Base-by-base conservation (phyloP, 2,329 filamentous ascomycete genomes). In the Colletotrichum scovillei region DNA sequence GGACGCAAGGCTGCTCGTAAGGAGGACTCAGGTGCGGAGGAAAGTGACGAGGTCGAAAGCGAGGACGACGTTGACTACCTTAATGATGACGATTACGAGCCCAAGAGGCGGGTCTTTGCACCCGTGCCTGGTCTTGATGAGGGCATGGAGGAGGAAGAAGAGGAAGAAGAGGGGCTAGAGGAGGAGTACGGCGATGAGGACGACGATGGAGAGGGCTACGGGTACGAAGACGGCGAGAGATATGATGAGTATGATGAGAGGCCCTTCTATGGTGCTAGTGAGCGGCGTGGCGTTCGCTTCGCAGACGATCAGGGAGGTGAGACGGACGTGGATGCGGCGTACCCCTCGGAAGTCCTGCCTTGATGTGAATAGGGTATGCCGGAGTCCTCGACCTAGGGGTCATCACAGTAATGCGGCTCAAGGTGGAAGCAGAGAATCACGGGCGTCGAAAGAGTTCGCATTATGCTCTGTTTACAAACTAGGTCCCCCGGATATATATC, bases 211-310 rank as follows among this genome's bases (percentile, higher is more conserved):
- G 76, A 75, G 16, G 78, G 76, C 0, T 76, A 77, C 3, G 78
- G 77, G 11, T 75, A 77, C 4, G 80, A 79, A 9, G 81, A 80
- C 12, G 78, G 76, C n/a, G 77, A 78, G 5, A 72, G 70, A 9
- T 74, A 77, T 6, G 75, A 76, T 8, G 78, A 78, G 38, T 42
- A 42, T 5, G 38, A 42, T 19, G 38, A 38, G 11, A 14, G 26
- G 26, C 26, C 26, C 26, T 26, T 26, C 26, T 26, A 26, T 26
- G 26, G 26, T 26, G 26, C 26, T 26, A 26, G 26, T 26, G 26
- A 26, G 26, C 26, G 26, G n/a, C 46, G 70, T 52, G 53, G 28
- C 5, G 63, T 46, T 7, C 60, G 19, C 2, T 55, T 22, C 26
- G 59, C 32, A 22, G 69, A 68, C 14, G 49, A 57, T 14, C 24